Evolutionary conservation across 176 grass and related monocot genomes (phyloP).

Genomic region (Oryza punctata): DNA sequence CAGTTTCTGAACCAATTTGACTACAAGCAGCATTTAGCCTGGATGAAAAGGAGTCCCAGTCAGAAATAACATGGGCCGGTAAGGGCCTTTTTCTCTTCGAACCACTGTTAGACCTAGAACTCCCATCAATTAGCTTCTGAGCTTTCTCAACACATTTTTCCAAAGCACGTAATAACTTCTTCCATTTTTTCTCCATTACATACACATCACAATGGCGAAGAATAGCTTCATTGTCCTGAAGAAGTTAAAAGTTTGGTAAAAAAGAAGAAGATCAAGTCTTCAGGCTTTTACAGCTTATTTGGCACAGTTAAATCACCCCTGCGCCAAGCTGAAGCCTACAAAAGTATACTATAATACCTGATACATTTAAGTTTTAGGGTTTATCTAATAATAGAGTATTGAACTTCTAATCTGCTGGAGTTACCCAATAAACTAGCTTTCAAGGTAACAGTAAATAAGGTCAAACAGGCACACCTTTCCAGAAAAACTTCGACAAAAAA

Average conservation of each 20-base stretch:
- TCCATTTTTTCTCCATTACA: slow-evolving; percentile 74
- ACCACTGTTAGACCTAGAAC: slow-evolving; percentile 40
- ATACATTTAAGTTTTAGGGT: neutral
- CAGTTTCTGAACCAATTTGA: slow-evolving; percentile 56
- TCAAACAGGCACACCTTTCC: slow-evolving; percentile 51
- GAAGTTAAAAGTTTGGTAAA: slow-evolving; percentile 13
- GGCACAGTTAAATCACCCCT: slow-evolving; percentile 13
- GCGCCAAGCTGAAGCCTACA: neutral
- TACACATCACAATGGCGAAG: slow-evolving; percentile 45
- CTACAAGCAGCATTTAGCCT: slow-evolving; percentile 53
- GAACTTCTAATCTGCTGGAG: neutral
- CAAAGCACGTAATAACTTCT: slow-evolving; percentile 58
- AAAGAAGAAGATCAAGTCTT: slow-evolving; percentile 5
- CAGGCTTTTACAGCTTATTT: neutral
- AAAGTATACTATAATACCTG: slow-evolving; percentile 1
- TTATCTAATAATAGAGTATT: slow-evolving; percentile 8
- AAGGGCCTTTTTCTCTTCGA: slow-evolving; percentile 82
- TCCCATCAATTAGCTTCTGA: slow-evolving; percentile 37
- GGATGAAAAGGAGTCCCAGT: slow-evolving; percentile 68
- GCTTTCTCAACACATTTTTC: slow-evolving; percentile 30
- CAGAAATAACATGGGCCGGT: slow-evolving; percentile 40
- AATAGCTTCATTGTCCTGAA: slow-evolving; percentile 65
- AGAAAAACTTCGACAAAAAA: slow-evolving; percentile 70
- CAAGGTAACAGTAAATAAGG: neutral
- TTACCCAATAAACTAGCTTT: neutral